phyloP scores from a whole-genome alignment of 257 asterid genomes.

The Primulina huaijiensis region DNA sequence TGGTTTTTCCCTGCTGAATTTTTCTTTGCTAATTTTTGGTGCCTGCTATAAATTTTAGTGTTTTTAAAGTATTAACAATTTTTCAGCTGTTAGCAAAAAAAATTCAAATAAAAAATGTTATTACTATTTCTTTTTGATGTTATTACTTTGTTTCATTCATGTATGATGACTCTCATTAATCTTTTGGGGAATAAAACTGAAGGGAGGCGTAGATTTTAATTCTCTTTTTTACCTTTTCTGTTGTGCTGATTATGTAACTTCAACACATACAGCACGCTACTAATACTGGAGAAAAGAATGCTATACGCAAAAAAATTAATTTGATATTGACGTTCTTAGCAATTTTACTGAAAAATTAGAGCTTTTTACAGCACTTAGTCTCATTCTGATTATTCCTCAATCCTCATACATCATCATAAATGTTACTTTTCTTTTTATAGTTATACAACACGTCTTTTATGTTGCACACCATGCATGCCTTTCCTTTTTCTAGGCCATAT shows the following conservation, averaged over 20 bases:
- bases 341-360: background rate
- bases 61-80: background rate
- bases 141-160: background rate
- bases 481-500: slow-evolving; percentile 12
- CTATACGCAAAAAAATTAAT: background rate
- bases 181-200: background rate
- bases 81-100: background rate
- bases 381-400: background rate
- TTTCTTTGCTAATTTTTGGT: background rate
- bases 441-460: background rate
- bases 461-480: slow-evolving; percentile 14
- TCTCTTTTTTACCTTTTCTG: background rate
- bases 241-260: background rate
- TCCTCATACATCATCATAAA: slow-evolving; percentile 10
- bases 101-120: background rate
- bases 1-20: background rate
- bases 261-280: too few relatives aligned
- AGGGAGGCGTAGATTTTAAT: too few relatives aligned
- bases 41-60: background rate
- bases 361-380: background rate
- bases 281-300: background rate
- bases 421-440: slow-evolving; percentile 19
- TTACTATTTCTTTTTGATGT: background rate
- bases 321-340: background rate
- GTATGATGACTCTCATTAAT: background rate